Evolutionary conservation across 2,329 filamentous ascomycete species (phyloP).

Genomic region (Aspergillus sp.): DNA sequence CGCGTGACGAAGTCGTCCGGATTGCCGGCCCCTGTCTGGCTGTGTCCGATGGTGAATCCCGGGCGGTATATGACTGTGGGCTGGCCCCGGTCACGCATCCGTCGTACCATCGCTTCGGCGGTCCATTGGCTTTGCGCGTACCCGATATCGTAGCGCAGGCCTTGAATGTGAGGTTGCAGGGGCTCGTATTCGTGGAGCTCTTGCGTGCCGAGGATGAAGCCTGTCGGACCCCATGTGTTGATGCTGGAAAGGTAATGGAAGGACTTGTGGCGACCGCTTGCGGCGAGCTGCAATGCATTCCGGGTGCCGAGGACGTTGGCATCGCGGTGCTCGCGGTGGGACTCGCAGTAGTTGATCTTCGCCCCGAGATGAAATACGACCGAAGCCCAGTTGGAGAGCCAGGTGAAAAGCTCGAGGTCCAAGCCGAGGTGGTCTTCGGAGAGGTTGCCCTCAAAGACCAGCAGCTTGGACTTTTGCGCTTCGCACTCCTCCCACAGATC

Average conservation of each 20-base stretch:
- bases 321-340: conserved; percentile 7
- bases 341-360: conserved; percentile 10
- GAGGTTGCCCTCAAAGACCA: conserved; percentile 4
- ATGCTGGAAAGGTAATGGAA: conserved; percentile 13
- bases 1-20: conserved; percentile 82
- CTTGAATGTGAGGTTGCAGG: conserved; percentile 6
- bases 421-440: conserved; percentile 3
- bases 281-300: conserved; percentile 3
- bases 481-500: background rate
- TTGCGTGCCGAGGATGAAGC: conserved; percentile 6
- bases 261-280: conserved; percentile 4
- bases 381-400: conserved; percentile 8
- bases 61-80: conserved; percentile 69
- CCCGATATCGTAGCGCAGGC: conserved; percentile 54
- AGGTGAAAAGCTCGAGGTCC: background rate
- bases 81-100: conserved; percentile 71
- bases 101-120: conserved; percentile 61
- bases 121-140: conserved; percentile 10
- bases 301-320: conserved; percentile 7
- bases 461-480: background rate
- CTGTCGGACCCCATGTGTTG: conserved; percentile 8
- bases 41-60: conserved; percentile 74
- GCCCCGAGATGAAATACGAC: conserved; percentile 10
- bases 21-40: conserved; percentile 58
- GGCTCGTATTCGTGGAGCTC: conserved; percentile 9